phyloP scores from a whole-genome alignment of 2,329 filamentous ascomycete genomes.

The Penicillium sp. region DNA sequence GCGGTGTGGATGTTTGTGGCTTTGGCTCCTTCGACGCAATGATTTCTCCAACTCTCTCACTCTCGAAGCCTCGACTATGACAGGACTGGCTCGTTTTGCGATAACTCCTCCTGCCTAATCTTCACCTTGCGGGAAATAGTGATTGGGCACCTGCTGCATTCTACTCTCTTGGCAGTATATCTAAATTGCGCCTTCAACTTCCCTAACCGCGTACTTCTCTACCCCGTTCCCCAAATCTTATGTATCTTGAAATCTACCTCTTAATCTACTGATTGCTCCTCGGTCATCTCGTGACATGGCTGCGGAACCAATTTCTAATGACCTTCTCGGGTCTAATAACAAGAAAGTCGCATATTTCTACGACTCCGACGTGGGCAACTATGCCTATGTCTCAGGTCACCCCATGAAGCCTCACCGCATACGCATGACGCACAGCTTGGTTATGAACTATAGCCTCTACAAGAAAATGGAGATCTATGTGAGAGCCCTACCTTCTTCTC shows the following conservation, averaged over 20 bases:
- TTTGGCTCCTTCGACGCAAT: conserved; percentile 23
- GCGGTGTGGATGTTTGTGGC: conserved; percentile 34
- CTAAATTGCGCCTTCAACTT: conserved; percentile 5
- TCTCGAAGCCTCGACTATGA: conserved; percentile 22
- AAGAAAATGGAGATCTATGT: conserved; percentile 74
- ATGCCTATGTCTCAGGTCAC: conserved; percentile 80
- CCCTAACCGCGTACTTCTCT: conserved; percentile 17
- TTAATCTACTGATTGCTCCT: not conserved
- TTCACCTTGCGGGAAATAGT: conserved; percentile 11
- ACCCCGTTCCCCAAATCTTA: conserved; percentile 1
- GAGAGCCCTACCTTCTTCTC: too few species aligned
- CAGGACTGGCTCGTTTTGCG: conserved; percentile 13
- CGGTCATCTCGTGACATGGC: conserved; percentile 45
- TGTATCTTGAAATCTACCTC: conserved; percentile 5
- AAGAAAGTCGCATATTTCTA: conserved; percentile 98
- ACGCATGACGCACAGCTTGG: conserved; percentile 65
- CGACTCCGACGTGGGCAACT: conserved; percentile 97
- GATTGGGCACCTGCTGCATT: conserved; percentile 6
- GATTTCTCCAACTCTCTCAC: conserved; percentile 27
- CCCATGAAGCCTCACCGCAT: conserved; percentile 70
- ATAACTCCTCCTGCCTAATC: conserved; percentile 7
- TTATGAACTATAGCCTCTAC: conserved; percentile 73
- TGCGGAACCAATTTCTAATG: conserved; percentile 54
- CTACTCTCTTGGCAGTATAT: conserved; percentile 2
- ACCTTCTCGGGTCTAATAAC: conserved; percentile 51